phyloP scores from a whole-genome alignment of 2,329 filamentous ascomycete species.

The Pestalotiopsis sp. region DNA sequence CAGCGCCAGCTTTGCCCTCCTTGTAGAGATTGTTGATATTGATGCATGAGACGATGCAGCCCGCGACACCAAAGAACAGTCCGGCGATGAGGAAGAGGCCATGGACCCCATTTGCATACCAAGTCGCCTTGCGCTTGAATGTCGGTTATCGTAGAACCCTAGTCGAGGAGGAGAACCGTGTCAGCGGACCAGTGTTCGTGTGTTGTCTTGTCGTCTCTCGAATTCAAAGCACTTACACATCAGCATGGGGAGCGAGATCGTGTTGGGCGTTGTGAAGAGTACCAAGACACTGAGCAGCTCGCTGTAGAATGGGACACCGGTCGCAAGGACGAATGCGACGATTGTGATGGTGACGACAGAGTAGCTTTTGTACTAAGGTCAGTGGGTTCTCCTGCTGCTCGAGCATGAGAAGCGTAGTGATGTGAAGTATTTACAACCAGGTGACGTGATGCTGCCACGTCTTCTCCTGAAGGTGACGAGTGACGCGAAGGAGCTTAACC shows the following conservation, averaged over 20 bases:
- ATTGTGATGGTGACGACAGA: background rate
- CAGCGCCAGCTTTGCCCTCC: background rate
- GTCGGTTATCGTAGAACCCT: background rate
- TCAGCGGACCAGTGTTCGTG: background rate
- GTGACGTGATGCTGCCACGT: background rate
- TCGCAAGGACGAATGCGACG: background rate
- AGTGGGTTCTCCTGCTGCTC: too few species aligned
- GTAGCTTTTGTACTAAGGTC: background rate
- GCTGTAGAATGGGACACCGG: background rate
- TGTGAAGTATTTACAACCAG: background rate
- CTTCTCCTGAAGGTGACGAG: background rate
- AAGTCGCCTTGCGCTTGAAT: background rate
- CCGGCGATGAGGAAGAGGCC: background rate
- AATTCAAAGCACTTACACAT: background rate
- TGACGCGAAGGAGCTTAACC: background rate
- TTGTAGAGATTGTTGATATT: background rate
- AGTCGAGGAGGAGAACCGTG: background rate
- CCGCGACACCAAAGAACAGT: background rate
- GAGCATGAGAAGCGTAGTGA: background rate
- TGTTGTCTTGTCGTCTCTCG: background rate
- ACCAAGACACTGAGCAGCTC: background rate
- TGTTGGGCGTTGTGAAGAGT: background rate
- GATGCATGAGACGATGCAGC: background rate
- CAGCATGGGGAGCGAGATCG: background rate
- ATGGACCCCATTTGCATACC: background rate